Evolutionary conservation across 768 basidiomycete genomes (phyloP), one percentile per base, ranked within the genome.

Genomic region (Leucogyrophana mollusca): DNA sequence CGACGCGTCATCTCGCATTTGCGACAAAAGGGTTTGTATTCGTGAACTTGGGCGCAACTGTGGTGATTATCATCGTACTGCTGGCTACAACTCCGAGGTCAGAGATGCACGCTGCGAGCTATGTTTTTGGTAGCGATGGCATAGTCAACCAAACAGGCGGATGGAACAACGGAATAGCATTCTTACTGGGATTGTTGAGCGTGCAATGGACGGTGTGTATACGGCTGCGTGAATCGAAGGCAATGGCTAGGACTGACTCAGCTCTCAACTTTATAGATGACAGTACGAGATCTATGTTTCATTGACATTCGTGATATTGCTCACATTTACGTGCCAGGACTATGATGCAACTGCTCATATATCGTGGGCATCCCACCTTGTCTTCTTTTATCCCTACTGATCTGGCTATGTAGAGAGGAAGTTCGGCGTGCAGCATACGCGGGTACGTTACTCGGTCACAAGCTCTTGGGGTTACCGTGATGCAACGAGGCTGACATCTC

Each of bases 321-420:
- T 8, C 5, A 34, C 10, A 34, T 39, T 27, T 23, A 42, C 37
- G n/a, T 17, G 14, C 34, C 52, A 84, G 82, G 86, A 88, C 59
- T 89, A 89, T 52, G 87, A 88, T 57, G 86, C 86, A 1, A 87
- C 86, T 4, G 86, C 87, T 11, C 87, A 90, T 61, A 88, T 90
- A 30, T 87, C 85, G 85, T 87, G 69, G n/a, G n/a, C n/a, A n/a
- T n/a, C n/a, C n/a, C n/a, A n/a, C n/a, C n/a, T n/a, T 53, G 84
- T 69, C 17, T 44, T 7, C 4, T 10, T 49, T 24, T 51, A 22
- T 30, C 51, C 6, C 17, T 47, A 35, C 33, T 41, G 47, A 35
- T 46, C 14, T 40, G 36, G 30, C 33, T 43, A 43, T 42, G 41
- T 53, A 87, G 86, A 4, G 87, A 90, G 60, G 88, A 91, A 68